phyloP scores from a whole-genome alignment of 768 basidiomycete genomes.

The Leccinum boreale region DNA sequence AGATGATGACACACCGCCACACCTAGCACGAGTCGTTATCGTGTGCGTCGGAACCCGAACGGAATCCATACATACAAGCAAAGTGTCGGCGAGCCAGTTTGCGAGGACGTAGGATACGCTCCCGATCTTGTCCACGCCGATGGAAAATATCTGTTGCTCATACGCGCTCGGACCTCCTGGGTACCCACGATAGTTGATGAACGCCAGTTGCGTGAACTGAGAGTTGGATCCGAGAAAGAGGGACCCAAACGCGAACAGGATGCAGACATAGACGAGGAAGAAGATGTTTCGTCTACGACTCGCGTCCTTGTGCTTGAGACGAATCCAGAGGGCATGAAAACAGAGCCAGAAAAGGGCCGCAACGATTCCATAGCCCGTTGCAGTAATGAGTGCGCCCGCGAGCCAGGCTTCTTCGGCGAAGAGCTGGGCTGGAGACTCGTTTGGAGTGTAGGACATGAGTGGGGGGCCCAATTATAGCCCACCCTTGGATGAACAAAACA shows the following conservation, averaged over 20 bases:
- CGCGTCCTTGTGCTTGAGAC: conserved; percentile 13
- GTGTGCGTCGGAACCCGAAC: background rate
- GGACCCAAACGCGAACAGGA: conserved; percentile 24
- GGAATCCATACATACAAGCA: conserved; percentile 22
- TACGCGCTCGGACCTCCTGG: conserved; percentile 25
- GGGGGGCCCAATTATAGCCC: conserved; percentile 4
- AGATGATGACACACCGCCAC: conserved; percentile 31
- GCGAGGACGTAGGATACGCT: conserved; percentile 27
- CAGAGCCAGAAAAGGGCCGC: conserved; percentile 24
- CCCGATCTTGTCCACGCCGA: conserved; percentile 20
- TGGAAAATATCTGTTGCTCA: conserved; percentile 28
- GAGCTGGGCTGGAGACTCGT: conserved; percentile 17
- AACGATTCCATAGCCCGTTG: conserved; percentile 27
- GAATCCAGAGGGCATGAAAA: conserved; percentile 15
- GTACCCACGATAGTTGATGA: conserved; percentile 26
- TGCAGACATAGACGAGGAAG: conserved; percentile 22
- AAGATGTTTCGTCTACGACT: conserved; percentile 14
- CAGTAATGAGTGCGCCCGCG: conserved; percentile 25
- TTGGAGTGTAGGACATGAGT: conserved; percentile 19
- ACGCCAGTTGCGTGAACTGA: conserved; percentile 28
- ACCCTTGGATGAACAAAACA: background rate
- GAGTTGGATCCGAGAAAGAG: conserved; percentile 27
- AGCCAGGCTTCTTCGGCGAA: conserved; percentile 29
- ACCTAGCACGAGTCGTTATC: conserved; percentile 9
- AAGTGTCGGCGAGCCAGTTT: conserved; percentile 27